Percentiles rank a stretch among this genome's conserved stretches.
Conservation (phyloP, 2,329 filamentous ascomycete species). For the Elsinoe australis region DNA sequence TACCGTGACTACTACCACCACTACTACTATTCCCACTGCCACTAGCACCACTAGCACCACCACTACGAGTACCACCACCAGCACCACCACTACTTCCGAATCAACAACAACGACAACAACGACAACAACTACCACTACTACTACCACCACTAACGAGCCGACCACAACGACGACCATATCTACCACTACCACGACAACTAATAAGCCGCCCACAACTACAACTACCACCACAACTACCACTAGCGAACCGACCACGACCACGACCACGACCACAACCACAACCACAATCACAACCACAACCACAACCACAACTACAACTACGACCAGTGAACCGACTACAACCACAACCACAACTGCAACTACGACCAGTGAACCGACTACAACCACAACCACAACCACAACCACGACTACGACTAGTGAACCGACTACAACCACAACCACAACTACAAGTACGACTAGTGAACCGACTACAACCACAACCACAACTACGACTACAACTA, state of each 20-base stretch:
- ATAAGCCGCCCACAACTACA: background rate
- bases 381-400: background rate
- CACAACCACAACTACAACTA: background rate
- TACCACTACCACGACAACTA: background rate
- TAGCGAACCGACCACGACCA: background rate
- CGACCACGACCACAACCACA: background rate
- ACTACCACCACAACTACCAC: background rate
- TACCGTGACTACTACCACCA: background rate
- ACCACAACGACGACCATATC: background rate
- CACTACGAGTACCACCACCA: background rate
- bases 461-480: no score
- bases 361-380: no score
- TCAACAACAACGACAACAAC: background rate
- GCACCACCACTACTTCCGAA: background rate
- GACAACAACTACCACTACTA: conserved; percentile 5
- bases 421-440: no score
- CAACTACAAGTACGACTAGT: no score
- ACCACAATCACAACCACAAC: background rate
- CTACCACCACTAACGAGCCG: background rate
- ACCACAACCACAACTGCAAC: background rate
- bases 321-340: background rate
- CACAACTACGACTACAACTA: no score
- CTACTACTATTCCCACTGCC: background rate
- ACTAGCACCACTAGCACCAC: background rate
- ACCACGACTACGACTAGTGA: background rate